Evolutionary conservation across 345 rosid species (phyloP), one percentile per base, ranked within the genome.

Genomic region (Erodium maritimum): DNA sequence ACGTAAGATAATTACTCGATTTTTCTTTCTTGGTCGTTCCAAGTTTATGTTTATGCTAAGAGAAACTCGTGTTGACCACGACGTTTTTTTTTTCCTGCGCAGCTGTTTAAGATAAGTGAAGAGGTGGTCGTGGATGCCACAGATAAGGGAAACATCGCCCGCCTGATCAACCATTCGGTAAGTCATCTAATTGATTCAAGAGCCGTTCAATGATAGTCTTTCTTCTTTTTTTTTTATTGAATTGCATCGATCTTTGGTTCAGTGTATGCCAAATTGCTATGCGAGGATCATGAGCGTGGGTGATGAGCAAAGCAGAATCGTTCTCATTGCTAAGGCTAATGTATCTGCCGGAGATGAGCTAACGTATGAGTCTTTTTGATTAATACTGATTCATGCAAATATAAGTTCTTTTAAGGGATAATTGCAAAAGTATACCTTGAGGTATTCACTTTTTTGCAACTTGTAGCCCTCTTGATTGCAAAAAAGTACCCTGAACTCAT

Each of bases 221-320:
- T n/a, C n/a, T n/a, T n/a, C n/a, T n/a, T n/a, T n/a, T n/a, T n/a
- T n/a, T n/a, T n/a, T n/a, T n/a, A n/a, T n/a, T n/a, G n/a, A n/a
- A n/a, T n/a, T n/a, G n/a, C n/a, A n/a, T n/a, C n/a, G n/a, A 6
- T 61, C 21, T 19, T 42, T 18, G 16, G 54, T 22, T 60, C 82
- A 90, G 99, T 94, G 99, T 67, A 76, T 83, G 96, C 97, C 99
- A 24, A 94, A 94, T 62, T 90, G 99, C 78, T 94, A 94, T 46
- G 99, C 99, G 34, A 83, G 99, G 71, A 94, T 94, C 57, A 94
- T 90, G 99, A 90, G 99, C 25, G 96, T 94, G 65, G 96, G 97
- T 45, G 85, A 84, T 52, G 96, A 94, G 1, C 88, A 87, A 76
- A 94, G 97, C 65, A 81, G 93, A 33, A 87, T 94, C 54, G 95